phyloP scores from a whole-genome alignment of 192 early-diverging fungal species.

The Pecoramyces ruminantium region DNA sequence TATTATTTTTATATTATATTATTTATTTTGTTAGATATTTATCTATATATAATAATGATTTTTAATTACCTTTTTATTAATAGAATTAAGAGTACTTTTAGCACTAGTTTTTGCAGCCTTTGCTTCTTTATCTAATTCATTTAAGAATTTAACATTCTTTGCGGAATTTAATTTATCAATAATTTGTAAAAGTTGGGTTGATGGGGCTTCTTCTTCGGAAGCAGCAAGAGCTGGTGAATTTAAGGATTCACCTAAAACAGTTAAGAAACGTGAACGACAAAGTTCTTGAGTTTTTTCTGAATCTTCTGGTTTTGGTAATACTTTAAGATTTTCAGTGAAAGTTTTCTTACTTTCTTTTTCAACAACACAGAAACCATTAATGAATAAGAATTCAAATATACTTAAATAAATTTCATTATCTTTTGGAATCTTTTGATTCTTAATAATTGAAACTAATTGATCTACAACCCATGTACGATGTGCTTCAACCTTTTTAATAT shows the following conservation, averaged over 20 bases:
- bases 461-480: conserved; percentile 65
- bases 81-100: neutral
- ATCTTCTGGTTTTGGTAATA: conserved; percentile 29
- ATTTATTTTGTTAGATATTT: neutral
- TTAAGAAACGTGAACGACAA: conserved; percentile 41
- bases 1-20: neutral
- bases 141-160: neutral
- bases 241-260: conserved; percentile 40
- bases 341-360: conserved; percentile 20
- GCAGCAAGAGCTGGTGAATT: neutral
- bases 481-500: conserved; percentile 19
- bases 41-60: neutral
- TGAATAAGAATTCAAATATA: conserved; percentile 48
- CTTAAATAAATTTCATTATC: conserved; percentile 50
- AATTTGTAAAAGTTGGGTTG: neutral
- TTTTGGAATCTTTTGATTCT: conserved; percentile 54
- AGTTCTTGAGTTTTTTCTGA: conserved; percentile 32
- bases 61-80: neutral
- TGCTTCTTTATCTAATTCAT: neutral
- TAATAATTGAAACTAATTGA: conserved; percentile 60
- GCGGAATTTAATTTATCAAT: neutral
- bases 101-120: neutral
- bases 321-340: conserved; percentile 13
- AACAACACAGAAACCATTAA: conserved; percentile 55
- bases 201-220: neutral